Conservation (phyloP, 768 basidiomycete genomes). For the Trametes elegans region DNA sequence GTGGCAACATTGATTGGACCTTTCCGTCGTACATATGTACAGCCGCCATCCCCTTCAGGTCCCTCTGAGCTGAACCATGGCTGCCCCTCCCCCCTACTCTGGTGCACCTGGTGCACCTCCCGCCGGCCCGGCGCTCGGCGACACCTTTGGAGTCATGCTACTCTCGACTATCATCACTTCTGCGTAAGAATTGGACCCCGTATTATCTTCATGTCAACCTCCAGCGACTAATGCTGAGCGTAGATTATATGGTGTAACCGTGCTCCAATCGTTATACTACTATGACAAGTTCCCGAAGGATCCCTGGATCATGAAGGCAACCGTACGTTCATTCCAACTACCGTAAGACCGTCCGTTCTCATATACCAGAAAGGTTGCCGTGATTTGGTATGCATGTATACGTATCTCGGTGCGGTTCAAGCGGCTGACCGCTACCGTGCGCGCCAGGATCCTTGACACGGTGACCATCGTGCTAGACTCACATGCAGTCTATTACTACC, state of each 20-base stretch:
- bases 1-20: no score
- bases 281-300: constrained; percentile 12
- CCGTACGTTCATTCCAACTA: not conserved
- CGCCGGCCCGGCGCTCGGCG: constrained; percentile 5
- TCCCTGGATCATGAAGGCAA: not conserved
- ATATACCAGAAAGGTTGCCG: not conserved
- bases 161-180: constrained; percentile 15
- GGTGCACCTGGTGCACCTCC: not conserved
- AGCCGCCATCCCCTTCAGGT: not conserved
- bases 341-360: no score
- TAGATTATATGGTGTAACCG: constrained; percentile 13
- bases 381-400: not conserved
- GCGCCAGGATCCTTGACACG: constrained; percentile 4
- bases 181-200: no score
- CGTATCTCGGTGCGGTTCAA: no score
- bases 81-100: not conserved
- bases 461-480: constrained; percentile 2
- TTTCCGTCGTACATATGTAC: not conserved
- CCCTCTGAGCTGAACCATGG: not conserved
- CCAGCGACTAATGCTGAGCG: not conserved
- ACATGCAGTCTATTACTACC: constrained; percentile 16
- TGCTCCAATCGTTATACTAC: constrained; percentile 5
- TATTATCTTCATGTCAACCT: not conserved
- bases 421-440: not conserved
- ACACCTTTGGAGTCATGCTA: constrained; percentile 19